Conservation (phyloP, 2,329 filamentous ascomycete genomes). For the Chlorencoelia australis region DNA sequence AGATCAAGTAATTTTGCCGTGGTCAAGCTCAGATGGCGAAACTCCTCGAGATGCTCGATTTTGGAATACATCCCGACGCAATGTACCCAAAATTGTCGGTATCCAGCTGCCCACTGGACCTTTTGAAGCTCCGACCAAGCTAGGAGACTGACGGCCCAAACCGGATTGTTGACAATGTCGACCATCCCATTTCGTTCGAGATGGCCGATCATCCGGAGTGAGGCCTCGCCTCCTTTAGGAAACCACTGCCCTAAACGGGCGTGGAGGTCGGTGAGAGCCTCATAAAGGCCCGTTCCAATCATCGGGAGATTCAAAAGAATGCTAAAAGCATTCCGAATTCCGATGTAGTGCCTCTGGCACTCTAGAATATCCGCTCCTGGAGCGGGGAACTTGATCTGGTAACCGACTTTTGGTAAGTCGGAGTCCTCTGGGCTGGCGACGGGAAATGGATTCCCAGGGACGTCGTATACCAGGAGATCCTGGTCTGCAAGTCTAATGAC, state of each 20-base stretch:
- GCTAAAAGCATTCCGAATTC: constrained; percentile 60
- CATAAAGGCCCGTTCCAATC: constrained; percentile 52
- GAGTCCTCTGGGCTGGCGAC: constrained; percentile 2
- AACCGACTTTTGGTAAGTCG: constrained; percentile 37
- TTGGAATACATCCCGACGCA: constrained; percentile 58
- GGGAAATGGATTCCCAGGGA: not conserved
- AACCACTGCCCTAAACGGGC: constrained; percentile 49
- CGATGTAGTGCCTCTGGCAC: constrained; percentile 48
- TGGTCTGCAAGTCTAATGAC: constrained; percentile 41
- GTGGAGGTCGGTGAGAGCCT: constrained; percentile 53
- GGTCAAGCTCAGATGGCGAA: too few relatives aligned
- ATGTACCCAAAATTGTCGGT: constrained; percentile 58
- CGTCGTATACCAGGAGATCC: constrained; percentile 31
- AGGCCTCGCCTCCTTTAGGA: constrained; percentile 44
- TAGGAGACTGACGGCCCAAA: constrained; percentile 49
- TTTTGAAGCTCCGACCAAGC: constrained; percentile 54
- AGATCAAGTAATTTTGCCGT: too few relatives aligned
- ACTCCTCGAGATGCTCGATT: too few relatives aligned
- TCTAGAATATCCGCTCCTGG: constrained; percentile 39
- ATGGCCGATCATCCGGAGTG: too few relatives aligned
- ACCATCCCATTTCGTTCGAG: constrained; percentile 32
- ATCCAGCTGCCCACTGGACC: constrained; percentile 54
- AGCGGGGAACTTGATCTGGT: constrained; percentile 54
- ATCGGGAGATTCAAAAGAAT: constrained; percentile 53
- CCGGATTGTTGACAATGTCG: constrained; percentile 51